Conservation (phyloP, 768 basidiomycete species). For the Tubosaeta sp. region DNA sequence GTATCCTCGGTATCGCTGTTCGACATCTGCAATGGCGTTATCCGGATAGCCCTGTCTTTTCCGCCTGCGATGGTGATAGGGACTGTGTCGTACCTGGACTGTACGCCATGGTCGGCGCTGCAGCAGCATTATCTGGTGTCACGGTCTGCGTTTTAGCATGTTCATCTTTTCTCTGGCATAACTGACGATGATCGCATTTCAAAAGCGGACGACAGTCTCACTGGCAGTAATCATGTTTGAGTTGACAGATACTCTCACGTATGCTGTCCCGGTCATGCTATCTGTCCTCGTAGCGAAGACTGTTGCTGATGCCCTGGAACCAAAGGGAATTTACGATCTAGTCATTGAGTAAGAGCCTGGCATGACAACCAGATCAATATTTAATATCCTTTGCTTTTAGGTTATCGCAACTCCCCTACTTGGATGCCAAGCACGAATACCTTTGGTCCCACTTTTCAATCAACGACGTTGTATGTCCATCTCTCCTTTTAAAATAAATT, state of each 20-base stretch:
- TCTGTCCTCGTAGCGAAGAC: slow-evolving; percentile 63
- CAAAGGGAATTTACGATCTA: slow-evolving; percentile 95
- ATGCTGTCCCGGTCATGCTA: slow-evolving; percentile 88
- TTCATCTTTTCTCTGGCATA: background rate
- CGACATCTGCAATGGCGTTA: slow-evolving; percentile 68
- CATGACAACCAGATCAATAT: background rate
- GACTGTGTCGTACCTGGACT: slow-evolving; percentile 86
- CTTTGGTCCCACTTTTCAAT: slow-evolving; percentile 78
- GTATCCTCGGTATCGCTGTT: slow-evolving; percentile 77
- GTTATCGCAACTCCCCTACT: slow-evolving; percentile 83
- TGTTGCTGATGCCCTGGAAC: slow-evolving; percentile 36
- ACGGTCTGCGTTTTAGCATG: slow-evolving; percentile 50
- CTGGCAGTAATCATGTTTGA: slow-evolving; percentile 97
- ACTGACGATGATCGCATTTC: slow-evolving; percentile 8
- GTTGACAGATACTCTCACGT: slow-evolving; percentile 88
- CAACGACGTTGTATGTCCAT: slow-evolving; percentile 64
- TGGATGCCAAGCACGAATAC: slow-evolving; percentile 88
- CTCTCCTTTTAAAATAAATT: background rate
- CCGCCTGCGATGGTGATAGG: slow-evolving; percentile 55
- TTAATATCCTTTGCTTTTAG: slow-evolving; percentile 27
- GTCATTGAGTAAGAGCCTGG: slow-evolving; percentile 65
- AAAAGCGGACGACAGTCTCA: slow-evolving; percentile 81
- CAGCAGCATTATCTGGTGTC: slow-evolving; percentile 91
- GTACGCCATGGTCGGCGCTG: slow-evolving; percentile 96
- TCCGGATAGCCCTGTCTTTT: slow-evolving; percentile 60